Evolutionary conservation across 768 basidiomycete genomes (phyloP).

Genomic region (Terana coerulea): DNA sequence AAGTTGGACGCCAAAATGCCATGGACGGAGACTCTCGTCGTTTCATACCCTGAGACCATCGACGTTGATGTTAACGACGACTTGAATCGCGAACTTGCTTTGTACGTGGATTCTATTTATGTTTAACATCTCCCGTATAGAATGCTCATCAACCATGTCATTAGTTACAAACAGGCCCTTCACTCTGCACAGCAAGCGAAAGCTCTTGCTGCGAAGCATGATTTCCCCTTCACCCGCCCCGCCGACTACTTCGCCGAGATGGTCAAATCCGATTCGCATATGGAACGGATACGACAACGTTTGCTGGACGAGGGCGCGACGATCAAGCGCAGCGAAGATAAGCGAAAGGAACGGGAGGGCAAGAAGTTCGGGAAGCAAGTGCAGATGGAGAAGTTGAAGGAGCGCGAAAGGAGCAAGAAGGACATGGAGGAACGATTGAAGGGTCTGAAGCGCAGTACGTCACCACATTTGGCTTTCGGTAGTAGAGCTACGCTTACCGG

Average conservation of each 20-base stretch:
- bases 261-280: slow-evolving; percentile 96
- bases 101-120: slow-evolving; percentile 51
- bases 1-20: slow-evolving; percentile 69
- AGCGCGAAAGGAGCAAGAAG: slow-evolving; percentile 86
- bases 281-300: slow-evolving; percentile 92
- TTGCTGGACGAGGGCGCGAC: slow-evolving; percentile 83
- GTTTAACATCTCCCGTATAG: background rate
- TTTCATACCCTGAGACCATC: slow-evolving; percentile 70
- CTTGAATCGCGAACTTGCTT: slow-evolving; percentile 90
- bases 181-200: slow-evolving; percentile 77
- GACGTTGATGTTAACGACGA: slow-evolving; percentile 83
- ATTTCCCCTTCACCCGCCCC: slow-evolving; percentile 87
- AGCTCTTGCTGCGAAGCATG: slow-evolving; percentile 70
- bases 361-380: slow-evolving; percentile 99
- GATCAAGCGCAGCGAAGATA: slow-evolving; percentile 91
- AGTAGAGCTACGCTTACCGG: background rate
- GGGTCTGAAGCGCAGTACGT: slow-evolving; percentile 84
- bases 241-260: slow-evolving; percentile 97
- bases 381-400: slow-evolving; percentile 90
- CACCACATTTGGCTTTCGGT: background rate
- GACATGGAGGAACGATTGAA: slow-evolving; percentile 86
- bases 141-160: background rate
- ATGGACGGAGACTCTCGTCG: slow-evolving; percentile 80
- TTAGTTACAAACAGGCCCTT: slow-evolving; percentile 93
- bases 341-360: slow-evolving; percentile 85